A percentile compares a stretch with the other conserved stretches of the same genome.
These are phyloP conservation scores for Syncephalastrum racemosum DNA, from an alignment of 371 early-diverging fungal species.

Conservation along the genomic window DNA sequence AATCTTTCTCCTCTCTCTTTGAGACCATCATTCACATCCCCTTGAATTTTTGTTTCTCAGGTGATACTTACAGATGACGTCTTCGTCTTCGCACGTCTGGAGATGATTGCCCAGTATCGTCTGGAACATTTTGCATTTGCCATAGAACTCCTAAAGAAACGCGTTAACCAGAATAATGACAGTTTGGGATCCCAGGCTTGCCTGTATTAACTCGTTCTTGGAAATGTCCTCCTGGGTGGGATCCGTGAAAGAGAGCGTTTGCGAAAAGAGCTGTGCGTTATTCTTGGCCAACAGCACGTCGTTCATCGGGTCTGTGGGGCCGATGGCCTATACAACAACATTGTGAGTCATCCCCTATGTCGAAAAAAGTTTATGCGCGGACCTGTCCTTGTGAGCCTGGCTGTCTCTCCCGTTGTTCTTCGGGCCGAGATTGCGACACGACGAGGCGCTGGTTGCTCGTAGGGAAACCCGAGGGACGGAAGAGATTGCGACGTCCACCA, in stretches of 20 bases:
- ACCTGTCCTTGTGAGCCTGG: not conserved
- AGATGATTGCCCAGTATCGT: slow-evolving; percentile 31
- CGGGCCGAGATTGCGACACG: slow-evolving; percentile 4
- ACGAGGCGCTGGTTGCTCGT: slow-evolving; percentile 5
- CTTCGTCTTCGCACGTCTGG: slow-evolving; percentile 39
- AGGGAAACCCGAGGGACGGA: slow-evolving; percentile 1
- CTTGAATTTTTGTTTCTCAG: slow-evolving; percentile 7
- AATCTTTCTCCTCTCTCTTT: too few species aligned
- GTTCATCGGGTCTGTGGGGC: slow-evolving; percentile 16
- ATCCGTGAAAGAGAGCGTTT: slow-evolving; percentile 52
- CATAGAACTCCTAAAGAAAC: slow-evolving; percentile 39
- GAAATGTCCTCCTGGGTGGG: slow-evolving; percentile 51
- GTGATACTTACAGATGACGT: slow-evolving; percentile 36
- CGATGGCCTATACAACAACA: not conserved
- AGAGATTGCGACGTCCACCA: slow-evolving; percentile 4
- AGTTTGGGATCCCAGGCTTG: slow-evolving; percentile 4
- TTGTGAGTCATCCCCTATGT: not conserved
- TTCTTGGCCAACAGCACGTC: slow-evolving; percentile 46
- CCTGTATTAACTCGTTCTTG: slow-evolving; percentile 44
- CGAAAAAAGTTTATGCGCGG: not conserved
- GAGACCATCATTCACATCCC: too few species aligned
- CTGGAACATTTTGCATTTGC: slow-evolving; percentile 40
- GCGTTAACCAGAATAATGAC: not conserved
- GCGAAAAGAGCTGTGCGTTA: slow-evolving; percentile 46
- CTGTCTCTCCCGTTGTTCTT: slow-evolving; percentile 6